Conservation (phyloP, 2,329 filamentous ascomycete species). For the Penicillium sp. region DNA sequence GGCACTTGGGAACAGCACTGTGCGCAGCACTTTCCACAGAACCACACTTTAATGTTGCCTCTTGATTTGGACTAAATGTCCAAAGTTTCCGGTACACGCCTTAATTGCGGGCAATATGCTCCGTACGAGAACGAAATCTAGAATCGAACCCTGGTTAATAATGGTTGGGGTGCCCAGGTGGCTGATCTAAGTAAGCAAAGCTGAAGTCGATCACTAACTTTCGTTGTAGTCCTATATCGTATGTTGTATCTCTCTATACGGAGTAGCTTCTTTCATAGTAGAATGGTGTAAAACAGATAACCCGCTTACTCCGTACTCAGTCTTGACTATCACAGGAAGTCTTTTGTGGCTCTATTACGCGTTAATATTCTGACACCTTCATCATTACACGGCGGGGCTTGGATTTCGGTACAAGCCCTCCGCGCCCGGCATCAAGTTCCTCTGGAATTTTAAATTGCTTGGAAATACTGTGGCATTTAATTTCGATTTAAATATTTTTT, state of each 20-base stretch:
- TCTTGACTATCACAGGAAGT: not conserved
- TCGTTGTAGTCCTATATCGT: not conserved
- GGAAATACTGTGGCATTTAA: not conserved
- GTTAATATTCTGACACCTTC: conserved; percentile 1
- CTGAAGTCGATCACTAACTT: conserved; percentile 13
- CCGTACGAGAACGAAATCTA: not conserved
- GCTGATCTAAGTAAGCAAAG: conserved; percentile 12
- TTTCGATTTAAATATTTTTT: not conserved
- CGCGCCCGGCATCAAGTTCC: conserved; percentile 14
- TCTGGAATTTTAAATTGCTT: conserved; percentile 1
- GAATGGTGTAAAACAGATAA: not conserved
- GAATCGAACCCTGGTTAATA: not conserved
- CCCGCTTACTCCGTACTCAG: conserved; percentile 7
- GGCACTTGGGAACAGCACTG: not conserved
- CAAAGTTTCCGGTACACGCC: conserved; percentile 1
- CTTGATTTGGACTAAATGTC: conserved; percentile 7
- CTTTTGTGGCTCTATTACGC: conserved; percentile 7
- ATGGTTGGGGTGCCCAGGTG: not conserved
- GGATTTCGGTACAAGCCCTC: conserved; percentile 10
- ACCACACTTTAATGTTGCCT: not conserved
- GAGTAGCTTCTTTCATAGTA: not conserved
- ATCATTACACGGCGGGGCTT: conserved; percentile 24
- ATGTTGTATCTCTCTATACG: not conserved
- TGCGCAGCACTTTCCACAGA: not conserved
- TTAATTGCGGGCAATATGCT: not conserved